phyloP scores from a whole-genome alignment of 495 filamentous ascomycete species.

The Polyplosphaeria fusca region DNA sequence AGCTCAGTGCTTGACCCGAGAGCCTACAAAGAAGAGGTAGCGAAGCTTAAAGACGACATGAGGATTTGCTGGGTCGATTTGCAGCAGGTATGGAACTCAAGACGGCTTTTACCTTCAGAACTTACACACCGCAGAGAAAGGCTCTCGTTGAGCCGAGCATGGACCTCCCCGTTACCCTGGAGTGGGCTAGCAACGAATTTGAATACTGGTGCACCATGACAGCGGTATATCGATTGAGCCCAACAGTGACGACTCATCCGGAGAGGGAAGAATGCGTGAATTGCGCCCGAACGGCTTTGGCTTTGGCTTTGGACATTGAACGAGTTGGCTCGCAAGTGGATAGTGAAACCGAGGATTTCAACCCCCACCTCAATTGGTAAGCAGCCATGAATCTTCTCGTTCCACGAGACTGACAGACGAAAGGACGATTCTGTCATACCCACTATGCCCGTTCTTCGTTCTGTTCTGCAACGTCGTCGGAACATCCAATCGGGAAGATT shows the following conservation, averaged over 20 bases:
- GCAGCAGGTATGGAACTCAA: too few species aligned
- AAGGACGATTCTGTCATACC: conserved; percentile 16
- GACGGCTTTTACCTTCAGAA: too few species aligned
- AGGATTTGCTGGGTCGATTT: too few species aligned
- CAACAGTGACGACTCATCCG: neutral
- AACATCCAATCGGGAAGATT: conserved; percentile 6
- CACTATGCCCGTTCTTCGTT: conserved; percentile 11
- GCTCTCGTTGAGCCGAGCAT: too few species aligned
- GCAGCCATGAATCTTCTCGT: neutral
- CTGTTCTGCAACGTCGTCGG: conserved; percentile 21
- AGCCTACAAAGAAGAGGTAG: too few species aligned
- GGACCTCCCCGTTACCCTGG: neutral
- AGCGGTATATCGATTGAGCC: conserved; percentile 8
- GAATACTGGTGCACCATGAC: conserved; percentile 13
- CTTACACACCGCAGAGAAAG: too few species aligned
- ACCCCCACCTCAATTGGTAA: conserved; percentile 10
- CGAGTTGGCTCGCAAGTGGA: neutral
- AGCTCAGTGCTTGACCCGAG: too few species aligned
- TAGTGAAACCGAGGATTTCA: conserved; percentile 6
- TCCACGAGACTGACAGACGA: neutral
- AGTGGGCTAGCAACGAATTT: conserved; percentile 11
- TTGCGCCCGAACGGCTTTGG: conserved; percentile 10
- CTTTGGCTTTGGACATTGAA: neutral
- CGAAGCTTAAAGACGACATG: too few species aligned
- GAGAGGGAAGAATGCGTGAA: conserved; percentile 12